These are phyloP conservation scores for Pichia sp. DNA, from an alignment of 1,139 yeast species.

Conservation along the genomic window DNA sequence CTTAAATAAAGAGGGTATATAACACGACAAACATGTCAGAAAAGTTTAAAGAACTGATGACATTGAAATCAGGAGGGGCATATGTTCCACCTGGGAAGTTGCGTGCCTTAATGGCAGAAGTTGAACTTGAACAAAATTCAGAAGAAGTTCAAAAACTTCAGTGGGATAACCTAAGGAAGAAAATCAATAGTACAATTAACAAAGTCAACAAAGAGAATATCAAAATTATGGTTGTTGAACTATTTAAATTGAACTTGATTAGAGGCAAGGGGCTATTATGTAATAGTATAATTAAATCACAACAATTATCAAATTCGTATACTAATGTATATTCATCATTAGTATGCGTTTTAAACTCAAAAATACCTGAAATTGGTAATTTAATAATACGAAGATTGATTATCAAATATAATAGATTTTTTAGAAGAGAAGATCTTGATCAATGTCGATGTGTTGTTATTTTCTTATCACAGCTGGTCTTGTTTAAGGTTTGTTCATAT, in stretches of 20 bases:
- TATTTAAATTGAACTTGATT: conserved; percentile 49
- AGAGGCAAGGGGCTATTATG: conserved; percentile 59
- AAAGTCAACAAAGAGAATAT: conserved; percentile 43
- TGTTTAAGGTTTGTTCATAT: conserved; percentile 61
- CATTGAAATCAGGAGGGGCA: conserved; percentile 39
- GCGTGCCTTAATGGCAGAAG: conserved; percentile 36
- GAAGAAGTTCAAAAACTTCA: conserved; percentile 42
- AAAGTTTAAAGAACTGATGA: conserved; percentile 28
- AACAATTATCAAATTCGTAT: conserved; percentile 31
- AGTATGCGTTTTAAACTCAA: conserved; percentile 55
- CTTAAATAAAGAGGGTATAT: background rate
- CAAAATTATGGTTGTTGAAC: conserved; percentile 38
- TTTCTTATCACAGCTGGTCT: conserved; percentile 59
- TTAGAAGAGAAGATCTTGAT: conserved; percentile 41
- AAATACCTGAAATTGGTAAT: conserved; percentile 65
- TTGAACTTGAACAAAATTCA: conserved; percentile 23
- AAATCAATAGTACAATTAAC: conserved; percentile 44
- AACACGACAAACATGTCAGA: conserved; percentile 11
- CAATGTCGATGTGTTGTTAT: conserved; percentile 38
- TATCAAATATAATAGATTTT: conserved; percentile 53
- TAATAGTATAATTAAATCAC: conserved; percentile 52
- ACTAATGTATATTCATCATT: conserved; percentile 54
- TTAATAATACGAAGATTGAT: conserved; percentile 49
- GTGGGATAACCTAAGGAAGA: conserved; percentile 49
- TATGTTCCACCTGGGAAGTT: conserved; percentile 50